These are phyloP conservation scores for Austroboletus festivus DNA, from an alignment of 768 basidiomycete genomes.

Conservation along the genomic window DNA sequence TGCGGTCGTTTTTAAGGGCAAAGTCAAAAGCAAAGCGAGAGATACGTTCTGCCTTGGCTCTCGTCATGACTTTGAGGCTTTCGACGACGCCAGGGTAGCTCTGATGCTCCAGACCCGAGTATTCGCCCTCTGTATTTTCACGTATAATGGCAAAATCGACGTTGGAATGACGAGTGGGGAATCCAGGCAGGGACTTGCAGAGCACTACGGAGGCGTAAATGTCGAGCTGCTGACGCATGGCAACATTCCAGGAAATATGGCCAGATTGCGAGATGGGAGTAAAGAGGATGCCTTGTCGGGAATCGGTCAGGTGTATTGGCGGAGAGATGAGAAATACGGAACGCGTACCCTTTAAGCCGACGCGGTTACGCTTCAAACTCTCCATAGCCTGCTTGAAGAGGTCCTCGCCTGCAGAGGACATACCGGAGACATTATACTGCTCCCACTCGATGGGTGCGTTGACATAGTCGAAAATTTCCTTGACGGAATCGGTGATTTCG, in stretches of 20 bases:
- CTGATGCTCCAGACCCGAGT: conserved; percentile 97
- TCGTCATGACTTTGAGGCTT: conserved; percentile 94
- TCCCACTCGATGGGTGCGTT: conserved; percentile 99
- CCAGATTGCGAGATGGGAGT: conserved; percentile 95
- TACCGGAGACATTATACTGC: conserved; percentile 95
- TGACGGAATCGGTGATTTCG: conserved; percentile 97
- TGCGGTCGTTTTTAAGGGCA: conserved; percentile 96
- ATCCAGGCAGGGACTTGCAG: conserved; percentile 96
- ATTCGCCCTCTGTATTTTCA: conserved; percentile 99
- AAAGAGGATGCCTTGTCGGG: conserved; percentile 83
- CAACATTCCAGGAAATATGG: conserved; percentile 99
- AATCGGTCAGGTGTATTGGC: conserved; percentile 3
- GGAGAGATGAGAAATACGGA: conserved; percentile 1
- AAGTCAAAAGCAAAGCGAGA: conserved; percentile 98
- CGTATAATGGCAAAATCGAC: conserved; percentile 99
- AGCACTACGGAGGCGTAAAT: conserved; percentile 98
- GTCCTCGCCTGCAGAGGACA: conserved; percentile 90
- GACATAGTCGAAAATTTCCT: conserved; percentile 96
- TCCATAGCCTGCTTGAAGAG: conserved; percentile 99
- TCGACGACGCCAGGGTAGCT: conserved; percentile 98
- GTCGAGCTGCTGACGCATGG: conserved; percentile 98
- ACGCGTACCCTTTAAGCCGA: conserved; percentile 92
- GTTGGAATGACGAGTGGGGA: conserved; percentile 92
- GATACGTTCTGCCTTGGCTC: conserved; percentile 94
- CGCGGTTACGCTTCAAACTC: conserved; percentile 93